Evolutionary conservation across 2,329 filamentous ascomycete genomes (phyloP), one percentile per base, ranked within the genome.

Genomic region (Trichoderma hamatum): DNA sequence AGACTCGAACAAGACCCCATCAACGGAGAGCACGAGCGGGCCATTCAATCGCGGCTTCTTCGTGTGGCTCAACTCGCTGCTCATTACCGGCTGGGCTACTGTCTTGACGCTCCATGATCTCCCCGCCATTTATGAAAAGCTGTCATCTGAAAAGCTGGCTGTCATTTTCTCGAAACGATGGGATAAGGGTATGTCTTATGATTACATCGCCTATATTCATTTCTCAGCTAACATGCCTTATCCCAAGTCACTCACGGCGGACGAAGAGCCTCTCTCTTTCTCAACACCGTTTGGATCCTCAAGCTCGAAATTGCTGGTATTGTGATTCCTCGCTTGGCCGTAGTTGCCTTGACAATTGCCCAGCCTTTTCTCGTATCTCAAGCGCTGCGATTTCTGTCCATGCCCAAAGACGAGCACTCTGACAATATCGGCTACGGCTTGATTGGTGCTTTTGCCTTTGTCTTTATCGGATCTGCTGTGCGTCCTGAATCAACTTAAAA

Each of bases 21-120:
- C 85, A 1, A 81, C 80, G 0, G 87, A 89, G 72, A 82, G 82
- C 3, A 86, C 83, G 2, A 84, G 82, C 24, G 78, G 78, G 0
- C 77, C 76, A 0, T 71, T 79, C 2, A 76, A 69, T 32, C 75
- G 76, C 0, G 76, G 77, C 0, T 75, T 79, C 66, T 79, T 79
- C 34, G 69, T 78, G 26, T 79, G 78, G 78, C 69, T 79, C 16
- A 78, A 79, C 43, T 79, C 80, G 2, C 74, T 89, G 7, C 83
- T 89, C 52, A 79, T 79, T 30, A 75, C 77, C 19, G 85, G 86
- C 0, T 86, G 82, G 75, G 80, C 75, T 5, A 82, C 79, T 7
- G 70, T 72, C 7, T 54, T 79, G 14, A 76, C 74, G 1, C 74
- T 73, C 19, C 72, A 73, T 34, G 75, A 75, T 4, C 67, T 79